A percentile compares a stretch with the other conserved stretches of the same genome.
These are phyloP conservation scores for Cercospora beticola DNA, from an alignment of 2,329 filamentous ascomycete genomes.

Conservation along the genomic window DNA sequence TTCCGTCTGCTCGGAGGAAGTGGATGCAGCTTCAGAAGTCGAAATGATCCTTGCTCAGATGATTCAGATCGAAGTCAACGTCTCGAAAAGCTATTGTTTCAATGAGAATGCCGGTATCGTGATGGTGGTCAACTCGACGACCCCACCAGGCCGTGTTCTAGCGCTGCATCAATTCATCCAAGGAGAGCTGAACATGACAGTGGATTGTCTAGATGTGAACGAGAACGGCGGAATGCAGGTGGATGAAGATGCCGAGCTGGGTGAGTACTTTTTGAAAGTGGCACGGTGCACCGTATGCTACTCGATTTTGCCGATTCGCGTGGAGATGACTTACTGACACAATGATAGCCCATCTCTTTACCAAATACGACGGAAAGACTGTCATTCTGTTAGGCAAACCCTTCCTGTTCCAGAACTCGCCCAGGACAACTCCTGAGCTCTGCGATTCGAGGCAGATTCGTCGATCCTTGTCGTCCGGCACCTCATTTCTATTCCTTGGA, in stretches of 20 bases:
- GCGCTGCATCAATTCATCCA: not conserved
- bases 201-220: not conserved
- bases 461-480: not conserved
- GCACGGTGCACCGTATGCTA: not conserved
- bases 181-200: not conserved
- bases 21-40: not conserved
- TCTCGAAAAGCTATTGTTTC: not conserved
- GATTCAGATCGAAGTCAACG: not conserved
- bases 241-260: not conserved
- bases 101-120: not conserved
- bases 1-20: not conserved
- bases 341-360: not conserved
- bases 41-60: not conserved
- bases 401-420: not conserved
- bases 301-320: not conserved
- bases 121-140: not conserved
- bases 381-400: not conserved
- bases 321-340: not conserved
- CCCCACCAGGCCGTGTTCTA: not conserved
- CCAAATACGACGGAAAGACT: not conserved
- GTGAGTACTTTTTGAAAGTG: not conserved
- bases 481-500: not conserved
- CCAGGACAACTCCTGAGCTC: not conserved
- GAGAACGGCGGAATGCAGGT: not conserved
- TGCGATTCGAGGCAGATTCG: not conserved